A percentile compares a stretch with the other conserved stretches of the same genome.
Evolutionary conservation across 768 basidiomycete species (phyloP).

Genomic region (Hericium rajendrae): DNA sequence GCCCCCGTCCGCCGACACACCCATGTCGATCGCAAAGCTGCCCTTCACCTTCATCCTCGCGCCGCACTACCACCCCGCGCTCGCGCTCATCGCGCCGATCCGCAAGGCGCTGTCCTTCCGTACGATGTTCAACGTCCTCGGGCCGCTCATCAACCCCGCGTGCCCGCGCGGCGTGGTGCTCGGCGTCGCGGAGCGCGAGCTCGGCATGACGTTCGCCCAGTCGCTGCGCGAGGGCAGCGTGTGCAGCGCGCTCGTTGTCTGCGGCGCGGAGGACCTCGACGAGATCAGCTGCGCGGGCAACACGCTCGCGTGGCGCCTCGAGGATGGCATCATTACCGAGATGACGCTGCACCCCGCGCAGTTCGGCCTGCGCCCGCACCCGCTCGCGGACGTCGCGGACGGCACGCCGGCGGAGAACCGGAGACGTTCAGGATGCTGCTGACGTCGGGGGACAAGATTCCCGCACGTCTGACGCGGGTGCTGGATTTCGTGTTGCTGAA

Average conservation of each 20-base stretch:
- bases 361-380: slow-evolving; percentile 70
- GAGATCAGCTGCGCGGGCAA: slow-evolving; percentile 94
- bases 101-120: slow-evolving; percentile 86
- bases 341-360: slow-evolving; percentile 53
- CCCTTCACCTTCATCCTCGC: slow-evolving; percentile 94
- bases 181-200: slow-evolving; percentile 74
- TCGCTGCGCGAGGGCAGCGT: slow-evolving; percentile 69
- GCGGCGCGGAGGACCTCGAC: slow-evolving; percentile 84
- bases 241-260: slow-evolving; percentile 82
- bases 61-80: slow-evolving; percentile 83
- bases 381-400: slow-evolving; percentile 62
- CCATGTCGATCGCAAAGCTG: slow-evolving; percentile 44
- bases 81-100: slow-evolving; percentile 74
- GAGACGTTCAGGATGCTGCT: slow-evolving; percentile 59
- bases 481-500: slow-evolving; percentile 88
- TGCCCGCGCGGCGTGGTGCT: slow-evolving; percentile 82
- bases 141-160: slow-evolving; percentile 90
- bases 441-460: slow-evolving; percentile 44
- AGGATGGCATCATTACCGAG: slow-evolving; percentile 55
- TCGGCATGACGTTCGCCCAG: slow-evolving; percentile 75
- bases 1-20: slow-evolving; percentile 49
- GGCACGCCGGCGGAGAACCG: slow-evolving; percentile 74
- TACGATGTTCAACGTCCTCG: slow-evolving; percentile 93
- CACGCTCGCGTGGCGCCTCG: slow-evolving; percentile 77
- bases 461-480: slow-evolving; percentile 49